Conservation (phyloP, 495 filamentous ascomycete species). For the Elaphomyces granulatus region DNA sequence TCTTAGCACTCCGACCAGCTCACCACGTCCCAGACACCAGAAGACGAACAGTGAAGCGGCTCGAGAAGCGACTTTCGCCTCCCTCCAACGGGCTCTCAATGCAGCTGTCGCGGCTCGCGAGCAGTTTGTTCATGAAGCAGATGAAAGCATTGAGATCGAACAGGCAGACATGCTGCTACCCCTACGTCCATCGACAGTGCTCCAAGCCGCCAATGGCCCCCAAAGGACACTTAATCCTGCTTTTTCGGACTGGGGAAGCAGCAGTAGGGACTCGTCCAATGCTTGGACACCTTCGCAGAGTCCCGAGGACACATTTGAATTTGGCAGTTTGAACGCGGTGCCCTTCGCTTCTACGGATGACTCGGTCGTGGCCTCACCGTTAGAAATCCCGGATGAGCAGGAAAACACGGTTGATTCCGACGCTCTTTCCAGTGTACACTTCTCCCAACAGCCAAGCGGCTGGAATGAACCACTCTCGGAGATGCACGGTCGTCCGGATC, state of each 20-base stretch:
- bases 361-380: constrained; percentile 9
- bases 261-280: constrained; percentile 14
- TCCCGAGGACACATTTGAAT: constrained; percentile 18
- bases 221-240: constrained; percentile 11
- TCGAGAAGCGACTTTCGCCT: constrained; percentile 32
- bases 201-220: constrained; percentile 1
- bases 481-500: constrained; percentile 1
- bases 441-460: neutral
- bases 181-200: neutral
- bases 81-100: constrained; percentile 31
- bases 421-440: neutral
- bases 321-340: constrained; percentile 7
- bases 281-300: constrained; percentile 23
- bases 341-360: constrained; percentile 13
- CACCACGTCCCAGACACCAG: constrained; percentile 21
- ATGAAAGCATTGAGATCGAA: neutral
- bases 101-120: constrained; percentile 30
- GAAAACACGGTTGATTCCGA: constrained; percentile 1
- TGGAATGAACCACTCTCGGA: constrained; percentile 1
- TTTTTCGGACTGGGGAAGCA: constrained; percentile 23
- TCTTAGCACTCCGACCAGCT: constrained; percentile 11
- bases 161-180: neutral
- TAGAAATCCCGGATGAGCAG: constrained; percentile 8
- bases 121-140: constrained; percentile 12
- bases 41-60: constrained; percentile 31